phyloP scores from a whole-genome alignment of 164 flowering plant genomes.

The Aristolochia fimbriata region DNA sequence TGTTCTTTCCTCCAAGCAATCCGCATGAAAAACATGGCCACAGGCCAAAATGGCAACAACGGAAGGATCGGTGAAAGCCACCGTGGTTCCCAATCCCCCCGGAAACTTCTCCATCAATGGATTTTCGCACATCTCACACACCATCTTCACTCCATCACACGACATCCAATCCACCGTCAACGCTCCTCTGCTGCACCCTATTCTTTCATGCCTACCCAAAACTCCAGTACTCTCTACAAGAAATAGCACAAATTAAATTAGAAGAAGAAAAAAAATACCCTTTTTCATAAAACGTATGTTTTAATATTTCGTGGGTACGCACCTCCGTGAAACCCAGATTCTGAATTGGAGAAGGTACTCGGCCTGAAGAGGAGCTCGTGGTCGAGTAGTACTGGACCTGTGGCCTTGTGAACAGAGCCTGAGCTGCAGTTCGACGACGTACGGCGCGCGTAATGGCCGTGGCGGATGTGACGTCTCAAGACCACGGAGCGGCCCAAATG shows the following conservation, averaged over 20 bases:
- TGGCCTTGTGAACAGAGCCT: slow-evolving; percentile 17
- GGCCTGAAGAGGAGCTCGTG: slow-evolving; percentile 22
- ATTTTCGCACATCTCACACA: slow-evolving; percentile 44
- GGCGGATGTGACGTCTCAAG: slow-evolving; percentile 28
- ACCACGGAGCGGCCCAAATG: slow-evolving; percentile 26
- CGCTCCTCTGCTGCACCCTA: slow-evolving; percentile 19
- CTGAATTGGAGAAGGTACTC: slow-evolving; percentile 16
- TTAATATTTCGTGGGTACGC: too few relatives aligned
- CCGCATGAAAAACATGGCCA: slow-evolving; percentile 60
- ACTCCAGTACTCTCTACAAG: slow-evolving; percentile 22
- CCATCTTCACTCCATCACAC: slow-evolving; percentile 24
- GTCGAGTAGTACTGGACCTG: slow-evolving; percentile 12
- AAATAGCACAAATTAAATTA: slow-evolving; percentile 6
- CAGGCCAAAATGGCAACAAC: slow-evolving; percentile 63
- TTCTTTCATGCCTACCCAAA: slow-evolving; percentile 29
- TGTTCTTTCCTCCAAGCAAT: slow-evolving; percentile 52
- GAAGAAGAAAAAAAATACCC: too few relatives aligned
- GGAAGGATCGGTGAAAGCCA: slow-evolving; percentile 22
- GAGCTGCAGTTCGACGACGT: slow-evolving; percentile 8
- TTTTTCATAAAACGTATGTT: background rate
- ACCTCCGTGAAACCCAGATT: slow-evolving; percentile 20
- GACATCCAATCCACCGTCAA: slow-evolving; percentile 18
- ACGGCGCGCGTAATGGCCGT: slow-evolving; percentile 29
- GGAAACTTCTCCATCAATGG: slow-evolving; percentile 27
- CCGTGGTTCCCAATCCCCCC: slow-evolving; percentile 10